These are phyloP conservation scores for Nothophaeocryptopus gaeumannii DNA, from an alignment of 2,329 filamentous ascomycete genomes.

Conservation along the genomic window DNA sequence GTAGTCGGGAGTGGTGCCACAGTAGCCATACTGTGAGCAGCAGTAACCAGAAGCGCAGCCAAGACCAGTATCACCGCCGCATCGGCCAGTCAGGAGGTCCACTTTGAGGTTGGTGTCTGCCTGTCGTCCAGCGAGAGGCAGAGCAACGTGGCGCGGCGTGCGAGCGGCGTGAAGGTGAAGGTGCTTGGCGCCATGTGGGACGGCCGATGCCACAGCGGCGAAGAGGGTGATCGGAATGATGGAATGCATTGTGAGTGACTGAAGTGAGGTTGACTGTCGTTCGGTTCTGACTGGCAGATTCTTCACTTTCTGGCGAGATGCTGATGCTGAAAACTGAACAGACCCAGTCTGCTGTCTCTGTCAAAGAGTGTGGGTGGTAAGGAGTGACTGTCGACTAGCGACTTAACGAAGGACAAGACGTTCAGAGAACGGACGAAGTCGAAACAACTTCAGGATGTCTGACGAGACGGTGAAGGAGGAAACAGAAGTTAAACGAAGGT, in stretches of 20 bases:
- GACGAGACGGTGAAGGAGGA: conserved; percentile 4
- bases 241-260: conserved; percentile 13
- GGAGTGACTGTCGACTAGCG: conserved; percentile 24
- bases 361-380: conserved; percentile 17
- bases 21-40: conserved; percentile 28
- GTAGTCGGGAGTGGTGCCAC: conserved; percentile 21
- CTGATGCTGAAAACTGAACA: conserved; percentile 8
- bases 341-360: conserved; percentile 7
- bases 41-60: conserved; percentile 22
- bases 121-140: conserved; percentile 19
- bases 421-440: conserved; percentile 13
- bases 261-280: neutral
- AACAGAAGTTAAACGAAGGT: neutral
- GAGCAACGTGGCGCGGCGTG: conserved; percentile 5
- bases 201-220: conserved; percentile 14
- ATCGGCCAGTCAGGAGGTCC: conserved; percentile 19
- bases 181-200: conserved; percentile 17
- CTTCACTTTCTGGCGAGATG: neutral
- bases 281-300: neutral
- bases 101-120: conserved; percentile 6
- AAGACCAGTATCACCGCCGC: conserved; percentile 22
- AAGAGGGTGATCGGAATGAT: conserved; percentile 11
- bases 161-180: conserved; percentile 9
- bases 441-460: conserved; percentile 10
- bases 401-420: conserved; percentile 15